Percentiles rank a stretch among this genome's conserved stretches.
Conservation (phyloP, 805 yeast species). For the Hermanozyma aechmeae region DNA sequence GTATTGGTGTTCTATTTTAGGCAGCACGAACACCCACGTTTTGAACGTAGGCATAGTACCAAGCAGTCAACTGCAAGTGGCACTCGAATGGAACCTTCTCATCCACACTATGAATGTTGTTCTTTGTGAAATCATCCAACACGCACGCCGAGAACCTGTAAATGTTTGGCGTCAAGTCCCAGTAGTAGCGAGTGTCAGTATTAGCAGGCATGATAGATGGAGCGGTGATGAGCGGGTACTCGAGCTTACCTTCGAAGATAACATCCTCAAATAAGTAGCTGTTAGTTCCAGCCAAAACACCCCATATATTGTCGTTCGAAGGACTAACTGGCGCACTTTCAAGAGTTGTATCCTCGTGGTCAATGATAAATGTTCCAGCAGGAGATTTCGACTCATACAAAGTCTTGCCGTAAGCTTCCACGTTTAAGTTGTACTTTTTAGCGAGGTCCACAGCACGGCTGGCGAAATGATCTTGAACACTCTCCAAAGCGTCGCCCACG, state of each 20-base stretch:
- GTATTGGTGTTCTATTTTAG: too few species aligned
- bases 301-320: slow-evolving; percentile 27
- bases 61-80: neutral
- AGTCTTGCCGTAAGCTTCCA: neutral
- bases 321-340: slow-evolving; percentile 54
- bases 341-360: slow-evolving; percentile 12
- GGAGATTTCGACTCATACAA: neutral
- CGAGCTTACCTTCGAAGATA: slow-evolving; percentile 22
- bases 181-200: slow-evolving; percentile 61
- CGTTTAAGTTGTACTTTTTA: neutral
- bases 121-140: slow-evolving; percentile 3
- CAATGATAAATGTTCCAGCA: slow-evolving; percentile 41
- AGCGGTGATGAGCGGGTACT: slow-evolving; percentile 37
- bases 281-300: slow-evolving; percentile 31
- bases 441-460: neutral
- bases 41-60: neutral
- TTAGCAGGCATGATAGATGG: slow-evolving; percentile 61
- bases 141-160: slow-evolving; percentile 50
- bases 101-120: neutral
- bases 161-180: slow-evolving; percentile 52
- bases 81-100: neutral
- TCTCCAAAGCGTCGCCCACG: neutral
- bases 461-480: neutral
- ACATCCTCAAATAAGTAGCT: slow-evolving; percentile 39
- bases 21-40: too few species aligned